Percentiles rank a stretch among this genome's conserved stretches.
Evolutionary conservation across 768 basidiomycete species (phyloP).

Genomic region (Naganishia vishniacii): DNA sequence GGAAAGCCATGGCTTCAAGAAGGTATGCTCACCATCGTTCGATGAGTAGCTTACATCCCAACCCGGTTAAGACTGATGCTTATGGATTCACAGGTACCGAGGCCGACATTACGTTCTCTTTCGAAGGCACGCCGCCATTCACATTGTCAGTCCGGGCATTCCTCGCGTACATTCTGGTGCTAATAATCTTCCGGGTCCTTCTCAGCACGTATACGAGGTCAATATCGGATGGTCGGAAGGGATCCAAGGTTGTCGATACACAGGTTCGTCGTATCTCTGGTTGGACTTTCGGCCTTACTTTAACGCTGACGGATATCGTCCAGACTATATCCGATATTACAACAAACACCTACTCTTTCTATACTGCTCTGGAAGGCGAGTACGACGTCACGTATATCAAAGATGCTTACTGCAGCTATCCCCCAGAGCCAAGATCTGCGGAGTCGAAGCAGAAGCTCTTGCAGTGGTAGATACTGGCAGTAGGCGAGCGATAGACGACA

Average conservation of each 20-base stretch:
- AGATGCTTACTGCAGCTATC: slow-evolving; percentile 65
- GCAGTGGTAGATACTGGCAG: not conserved
- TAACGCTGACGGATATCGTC: not conserved
- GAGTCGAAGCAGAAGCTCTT: slow-evolving; percentile 17
- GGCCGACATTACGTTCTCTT: slow-evolving; percentile 84
- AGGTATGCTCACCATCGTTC: too few relatives aligned
- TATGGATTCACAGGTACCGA: slow-evolving; percentile 57
- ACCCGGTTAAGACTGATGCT: too few relatives aligned
- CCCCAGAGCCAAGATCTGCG: slow-evolving; percentile 7
- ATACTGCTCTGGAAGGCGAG: slow-evolving; percentile 81
- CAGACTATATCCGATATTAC: slow-evolving; percentile 49
- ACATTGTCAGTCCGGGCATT: slow-evolving; percentile 55
- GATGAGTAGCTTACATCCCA: too few relatives aligned
- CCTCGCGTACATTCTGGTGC: too few relatives aligned
- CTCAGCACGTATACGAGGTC: slow-evolving; percentile 42
- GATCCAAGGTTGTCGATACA: slow-evolving; percentile 41
- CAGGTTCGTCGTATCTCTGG: slow-evolving; percentile 35
- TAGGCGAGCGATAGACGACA: not conserved
- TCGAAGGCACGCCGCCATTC: slow-evolving; percentile 89
- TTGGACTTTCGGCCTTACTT: too few relatives aligned
- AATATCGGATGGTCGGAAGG: slow-evolving; percentile 32
- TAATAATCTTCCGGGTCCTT: too few relatives aligned
- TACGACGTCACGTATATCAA: slow-evolving; percentile 72
- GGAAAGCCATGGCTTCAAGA: slow-evolving; percentile 81
- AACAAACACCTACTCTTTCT: slow-evolving; percentile 76